Evolutionary conservation across 1,139 yeast species (phyloP), one percentile per base, ranked within the genome.

Genomic region (Yamadazyma aaseri): DNA sequence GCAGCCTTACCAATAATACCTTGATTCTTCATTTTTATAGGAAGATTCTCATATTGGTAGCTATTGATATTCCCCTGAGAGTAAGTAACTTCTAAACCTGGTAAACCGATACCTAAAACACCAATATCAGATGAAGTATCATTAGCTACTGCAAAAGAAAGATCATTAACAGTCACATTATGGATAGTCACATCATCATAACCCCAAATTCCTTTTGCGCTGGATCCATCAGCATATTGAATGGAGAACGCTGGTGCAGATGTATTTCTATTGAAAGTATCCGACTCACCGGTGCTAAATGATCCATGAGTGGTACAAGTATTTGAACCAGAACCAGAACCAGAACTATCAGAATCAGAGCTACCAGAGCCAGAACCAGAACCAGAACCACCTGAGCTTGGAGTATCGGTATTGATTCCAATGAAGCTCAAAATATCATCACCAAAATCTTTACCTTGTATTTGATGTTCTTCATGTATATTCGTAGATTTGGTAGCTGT

Each of bases 151-250:
- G 76, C 83, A 50, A 77, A 64, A 12, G 74, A 68, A 41, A 78
- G 60, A 33, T 56, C 48, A 0, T 60, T 42, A 10, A 81, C 56
- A 3, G 51, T 41, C 10, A 36, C 40, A 25, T 46, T 38, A 6
- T 38, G 41, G 28, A 51, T 41, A 16, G 16, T 30, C 3, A 55
- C 62, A 47, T 81, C 86, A 47, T 87, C 79, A 42, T 65, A 56
- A 31, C 81, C 73, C 89, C 89, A 83, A 36, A 66, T 55, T 32
- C 80, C 73, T 51, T 9, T 22, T 9, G 56, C 55, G 4, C 38
- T 39, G 5, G 53, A 41, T 35, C 72, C 80, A 36, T 59, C 60
- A 20, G 81, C 90, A 48, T 86, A 86, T 20, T 59, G 40, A 46
- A 83, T 83, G 32, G 29, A 12, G 41, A 70, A 70, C 1, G 41